Evolutionary conservation across 2,329 filamentous ascomycete species (phyloP).

Genomic region (Beauveria sp.): DNA sequence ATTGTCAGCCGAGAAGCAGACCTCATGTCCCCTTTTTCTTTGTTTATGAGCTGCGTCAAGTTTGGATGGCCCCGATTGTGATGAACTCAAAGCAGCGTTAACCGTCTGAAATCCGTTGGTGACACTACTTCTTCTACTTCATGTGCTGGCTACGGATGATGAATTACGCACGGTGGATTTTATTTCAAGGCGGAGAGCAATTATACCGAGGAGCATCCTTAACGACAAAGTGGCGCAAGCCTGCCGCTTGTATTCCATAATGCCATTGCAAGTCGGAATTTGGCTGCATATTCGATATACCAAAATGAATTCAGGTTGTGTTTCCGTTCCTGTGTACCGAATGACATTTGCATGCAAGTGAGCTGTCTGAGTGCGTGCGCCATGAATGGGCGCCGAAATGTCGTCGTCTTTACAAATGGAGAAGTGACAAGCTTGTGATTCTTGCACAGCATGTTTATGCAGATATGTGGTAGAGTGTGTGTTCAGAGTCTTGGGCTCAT

Average conservation of each 20-base stretch:
- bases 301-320: conserved; percentile 12
- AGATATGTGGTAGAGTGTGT: neutral
- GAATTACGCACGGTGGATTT: conserved; percentile 10
- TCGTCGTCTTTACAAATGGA: neutral
- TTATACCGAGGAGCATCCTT: conserved; percentile 10
- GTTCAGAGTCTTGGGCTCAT: neutral
- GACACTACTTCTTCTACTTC: conserved; percentile 4
- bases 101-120: conserved; percentile 6
- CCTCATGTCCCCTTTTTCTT: conserved; percentile 16
- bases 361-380: neutral
- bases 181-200: conserved; percentile 8
- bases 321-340: neutral
- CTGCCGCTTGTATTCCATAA: conserved; percentile 9
- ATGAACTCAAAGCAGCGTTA: conserved; percentile 7
- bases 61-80: conserved; percentile 12
- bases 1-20: neutral
- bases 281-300: conserved; percentile 12
- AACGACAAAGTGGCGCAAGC: conserved; percentile 9
- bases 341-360: neutral
- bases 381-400: neutral
- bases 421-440: neutral
- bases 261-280: conserved; percentile 9
- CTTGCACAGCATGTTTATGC: neutral
- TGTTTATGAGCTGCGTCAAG: conserved; percentile 12
- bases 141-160: conserved; percentile 11